Percentiles rank a stretch among this genome's conserved stretches.
phyloP scores from a whole-genome alignment of 495 filamentous ascomycete genomes.

The Penicillium tannophilum region DNA sequence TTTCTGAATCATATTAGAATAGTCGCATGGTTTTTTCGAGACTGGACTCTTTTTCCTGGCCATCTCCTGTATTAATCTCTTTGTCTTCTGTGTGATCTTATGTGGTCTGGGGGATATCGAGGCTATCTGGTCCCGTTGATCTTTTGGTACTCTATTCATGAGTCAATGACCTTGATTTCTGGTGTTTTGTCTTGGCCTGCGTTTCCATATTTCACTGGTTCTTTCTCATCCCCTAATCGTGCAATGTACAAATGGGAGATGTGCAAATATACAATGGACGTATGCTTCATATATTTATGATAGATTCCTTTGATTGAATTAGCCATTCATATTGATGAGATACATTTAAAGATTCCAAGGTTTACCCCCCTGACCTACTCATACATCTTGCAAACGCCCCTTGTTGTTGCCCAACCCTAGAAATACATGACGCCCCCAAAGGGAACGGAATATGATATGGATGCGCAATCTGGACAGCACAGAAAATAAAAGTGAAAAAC shows the following conservation, averaged over 20 bases:
- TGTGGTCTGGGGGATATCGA: constrained; percentile 8
- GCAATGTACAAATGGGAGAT: constrained; percentile 26
- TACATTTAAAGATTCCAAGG: neutral
- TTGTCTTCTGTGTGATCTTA: constrained; percentile 18
- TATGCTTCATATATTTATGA: constrained; percentile 1
- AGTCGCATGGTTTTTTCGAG: constrained; percentile 19
- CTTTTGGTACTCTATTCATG: constrained; percentile 14
- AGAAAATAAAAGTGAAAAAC: constrained; percentile 7
- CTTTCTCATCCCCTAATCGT: constrained; percentile 10
- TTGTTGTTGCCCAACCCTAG: neutral
- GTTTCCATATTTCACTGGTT: constrained; percentile 11
- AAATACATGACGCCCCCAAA: constrained; percentile 3
- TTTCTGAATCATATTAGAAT: constrained; percentile 24
- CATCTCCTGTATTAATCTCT: constrained; percentile 31
- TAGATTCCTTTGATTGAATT: neutral
- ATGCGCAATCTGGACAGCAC: neutral
- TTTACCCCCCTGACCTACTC: constrained; percentile 9
- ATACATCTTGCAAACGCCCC: constrained; percentile 13
- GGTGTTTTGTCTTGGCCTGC: constrained; percentile 12
- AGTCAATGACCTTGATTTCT: constrained; percentile 22
- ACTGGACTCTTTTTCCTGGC: constrained; percentile 4
- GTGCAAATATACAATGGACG: constrained; percentile 22
- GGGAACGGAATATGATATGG: neutral
- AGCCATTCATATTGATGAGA: neutral
- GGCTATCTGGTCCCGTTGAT: neutral